These are phyloP conservation scores for Heracleum sosnowskyi DNA, from an alignment of 129 eudicot species.

Conservation along the genomic window DNA sequence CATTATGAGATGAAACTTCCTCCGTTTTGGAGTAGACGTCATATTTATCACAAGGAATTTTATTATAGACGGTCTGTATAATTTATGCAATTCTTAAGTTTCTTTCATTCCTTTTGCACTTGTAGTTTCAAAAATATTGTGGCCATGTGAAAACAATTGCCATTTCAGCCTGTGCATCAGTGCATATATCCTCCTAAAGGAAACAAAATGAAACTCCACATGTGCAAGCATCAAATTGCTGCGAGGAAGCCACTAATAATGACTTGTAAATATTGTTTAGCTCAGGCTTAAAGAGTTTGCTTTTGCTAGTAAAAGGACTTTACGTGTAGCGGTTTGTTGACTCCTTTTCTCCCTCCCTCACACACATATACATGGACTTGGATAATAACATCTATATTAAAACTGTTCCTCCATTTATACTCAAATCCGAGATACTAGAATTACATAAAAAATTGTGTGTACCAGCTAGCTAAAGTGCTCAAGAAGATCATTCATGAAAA, in stretches of 20 bases:
- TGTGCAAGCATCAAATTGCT: conserved; percentile 5
- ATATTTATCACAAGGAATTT: no score
- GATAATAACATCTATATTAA: not conserved
- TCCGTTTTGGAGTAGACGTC: no score
- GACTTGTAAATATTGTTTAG: not conserved
- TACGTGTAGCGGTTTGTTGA: not conserved
- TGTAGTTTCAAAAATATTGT: not conserved
- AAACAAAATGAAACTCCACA: no score
- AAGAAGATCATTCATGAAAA: not conserved
- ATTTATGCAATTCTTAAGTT: not conserved
- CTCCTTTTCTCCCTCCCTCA: not conserved
- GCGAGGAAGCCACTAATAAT: not conserved
- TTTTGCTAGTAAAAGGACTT: not conserved
- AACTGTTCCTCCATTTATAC: not conserved
- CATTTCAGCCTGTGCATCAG: no score
- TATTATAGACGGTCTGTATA: not conserved
- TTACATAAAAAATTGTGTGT: no score
- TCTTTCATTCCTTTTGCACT: not conserved
- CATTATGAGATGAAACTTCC: not conserved
- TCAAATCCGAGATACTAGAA: no score
- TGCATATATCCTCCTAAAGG: no score
- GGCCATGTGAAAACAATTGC: no score
- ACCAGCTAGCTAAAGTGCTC: not conserved
- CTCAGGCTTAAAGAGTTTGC: not conserved
- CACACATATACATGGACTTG: not conserved